Evolutionary conservation across 2,329 filamentous ascomycete species (phyloP).

Genomic region (Nemania sp.): DNA sequence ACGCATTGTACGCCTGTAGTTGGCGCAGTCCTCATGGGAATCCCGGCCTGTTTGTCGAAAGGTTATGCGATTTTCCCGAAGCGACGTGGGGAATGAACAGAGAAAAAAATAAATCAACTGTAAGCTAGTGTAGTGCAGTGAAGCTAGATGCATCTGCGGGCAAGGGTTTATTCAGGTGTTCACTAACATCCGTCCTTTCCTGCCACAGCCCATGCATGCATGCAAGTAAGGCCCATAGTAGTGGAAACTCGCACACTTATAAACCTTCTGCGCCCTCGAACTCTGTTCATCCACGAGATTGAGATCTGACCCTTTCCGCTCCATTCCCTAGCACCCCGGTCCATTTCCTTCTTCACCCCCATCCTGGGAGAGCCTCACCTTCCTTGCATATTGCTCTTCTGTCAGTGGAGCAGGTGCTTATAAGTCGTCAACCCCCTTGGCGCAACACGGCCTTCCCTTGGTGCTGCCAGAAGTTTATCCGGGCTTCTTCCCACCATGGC

Average conservation of each 20-base stretch:
- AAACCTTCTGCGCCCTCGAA: constrained; percentile 11
- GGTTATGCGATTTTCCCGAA: too few species aligned
- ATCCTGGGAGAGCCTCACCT: too few species aligned
- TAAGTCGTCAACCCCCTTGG: constrained; percentile 4
- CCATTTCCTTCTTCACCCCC: neutral
- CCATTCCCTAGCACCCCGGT: neutral
- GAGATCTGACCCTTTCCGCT: neutral
- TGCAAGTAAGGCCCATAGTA: neutral
- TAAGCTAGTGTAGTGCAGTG: too few species aligned
- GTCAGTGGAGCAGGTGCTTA: constrained; percentile 5
- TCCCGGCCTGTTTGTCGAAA: too few species aligned
- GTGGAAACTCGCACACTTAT: constrained; percentile 11
- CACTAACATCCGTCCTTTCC: too few species aligned
- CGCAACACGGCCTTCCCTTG: constrained; percentile 1
- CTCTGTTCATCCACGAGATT: neutral
- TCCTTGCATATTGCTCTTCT: neutral
- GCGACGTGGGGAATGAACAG: too few species aligned
- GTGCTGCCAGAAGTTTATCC: neutral
- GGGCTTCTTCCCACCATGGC: constrained; percentile 37
- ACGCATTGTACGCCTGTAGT: neutral
- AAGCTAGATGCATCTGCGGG: too few species aligned
- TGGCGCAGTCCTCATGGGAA: too few species aligned
- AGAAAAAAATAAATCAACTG: too few species aligned
- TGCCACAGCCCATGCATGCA: neutral
- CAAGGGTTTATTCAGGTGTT: neutral